Evolutionary conservation across 345 rosid genomes (phyloP), one percentile per base, ranked within the genome.

Genomic region (Angophora floribunda): DNA sequence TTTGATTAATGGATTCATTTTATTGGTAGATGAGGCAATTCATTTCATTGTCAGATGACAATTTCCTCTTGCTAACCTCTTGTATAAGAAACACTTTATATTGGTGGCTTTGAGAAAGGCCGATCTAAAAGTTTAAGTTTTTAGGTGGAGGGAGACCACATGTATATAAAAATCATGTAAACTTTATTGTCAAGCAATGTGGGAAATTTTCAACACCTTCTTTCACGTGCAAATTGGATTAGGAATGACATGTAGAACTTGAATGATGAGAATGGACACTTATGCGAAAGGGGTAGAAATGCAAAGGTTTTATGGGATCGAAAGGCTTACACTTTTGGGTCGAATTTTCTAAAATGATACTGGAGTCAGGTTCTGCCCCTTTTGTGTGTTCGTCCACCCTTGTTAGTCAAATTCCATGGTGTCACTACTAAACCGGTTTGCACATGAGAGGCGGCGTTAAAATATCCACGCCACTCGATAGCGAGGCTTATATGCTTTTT

Each of bases 301-400:
- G 32, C 16, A 0, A 28, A 61, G 80, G 13, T 70, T 36, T 36
- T 36, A 24, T 36, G 79, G 19, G 79, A 32, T 32, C 22, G 15
- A 32, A 8, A 67, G 9, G 4, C 3, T 19, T 67, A 32, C 30
- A 67, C 1, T 67, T 32, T 15, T 67, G 44, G 21, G 12, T 67
- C 30, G 9, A 12, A 32, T 36, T 67, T 32, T 67, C 9, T 17
- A 17, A 67, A 32, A 70, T 70, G 3, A 7, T 32, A 70, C 36
- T 1, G 13, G 0, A 70, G 80, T 70, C 4, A 0, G 0, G 19
- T 70, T 19, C 24, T 32, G 2, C 22, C 47, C 8, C 0, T 14
- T 13, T n/a, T n/a, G 17, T 9, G 9, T n/a, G 41, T 63, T 9
- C 0, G 0, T 6, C 17, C 4, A n/a, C 10, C 41, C 75, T 13